Evolutionary conservation across 345 rosid species (phyloP).

Genomic region (Eucalyptus curtisii): DNA sequence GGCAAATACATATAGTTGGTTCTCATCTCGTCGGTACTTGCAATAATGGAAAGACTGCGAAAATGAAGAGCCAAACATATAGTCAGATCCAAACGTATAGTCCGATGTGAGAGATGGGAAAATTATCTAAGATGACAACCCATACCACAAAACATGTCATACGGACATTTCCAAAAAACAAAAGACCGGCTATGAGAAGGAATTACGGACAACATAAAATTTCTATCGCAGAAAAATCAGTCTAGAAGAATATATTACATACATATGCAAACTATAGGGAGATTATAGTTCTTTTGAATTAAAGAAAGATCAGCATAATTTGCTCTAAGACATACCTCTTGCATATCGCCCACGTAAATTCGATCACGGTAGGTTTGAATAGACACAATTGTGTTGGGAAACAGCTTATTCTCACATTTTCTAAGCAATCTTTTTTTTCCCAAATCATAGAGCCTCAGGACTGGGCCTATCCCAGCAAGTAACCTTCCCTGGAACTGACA

Average conservation of each 20-base stretch:
- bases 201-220: not conserved
- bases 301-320: not conserved
- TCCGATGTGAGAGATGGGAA: not conserved
- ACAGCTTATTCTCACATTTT: slow-evolving; percentile 93
- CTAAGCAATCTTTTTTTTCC: slow-evolving; percentile 87
- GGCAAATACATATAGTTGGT: slow-evolving; percentile 88
- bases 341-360: slow-evolving; percentile 89
- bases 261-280: not conserved
- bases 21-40: slow-evolving; percentile 97
- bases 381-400: slow-evolving; percentile 72
- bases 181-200: not conserved
- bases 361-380: slow-evolving; percentile 89
- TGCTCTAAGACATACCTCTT: slow-evolving; percentile 48
- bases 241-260: not conserved
- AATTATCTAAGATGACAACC: not conserved
- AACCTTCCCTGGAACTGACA: slow-evolving; percentile 96
- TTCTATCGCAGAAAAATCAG: not conserved
- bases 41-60: slow-evolving; percentile 96
- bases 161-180: not conserved
- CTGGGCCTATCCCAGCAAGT: slow-evolving; percentile 84
- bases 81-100: not conserved
- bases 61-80: not conserved
- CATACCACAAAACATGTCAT: not conserved
- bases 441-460: slow-evolving; percentile 83
- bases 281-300: not conserved